Conservation (phyloP, 345 rosid species). For the Citrus unshiu region DNA sequence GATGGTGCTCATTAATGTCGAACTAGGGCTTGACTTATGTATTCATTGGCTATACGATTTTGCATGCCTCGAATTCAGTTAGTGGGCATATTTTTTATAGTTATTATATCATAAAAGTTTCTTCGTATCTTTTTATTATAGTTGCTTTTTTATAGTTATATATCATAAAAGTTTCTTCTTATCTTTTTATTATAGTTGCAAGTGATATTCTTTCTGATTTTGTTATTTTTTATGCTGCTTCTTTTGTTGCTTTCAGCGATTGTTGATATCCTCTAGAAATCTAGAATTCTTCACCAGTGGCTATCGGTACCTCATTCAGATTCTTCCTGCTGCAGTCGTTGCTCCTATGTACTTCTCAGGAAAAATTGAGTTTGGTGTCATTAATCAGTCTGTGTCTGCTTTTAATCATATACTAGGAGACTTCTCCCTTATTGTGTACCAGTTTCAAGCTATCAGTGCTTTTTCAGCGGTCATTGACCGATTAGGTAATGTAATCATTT, state of each 20-base stretch:
- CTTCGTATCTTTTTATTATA: background rate
- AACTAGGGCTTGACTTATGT: background rate
- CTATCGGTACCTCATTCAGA: slow-evolving; percentile 92
- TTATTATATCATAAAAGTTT: background rate
- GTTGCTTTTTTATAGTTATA: background rate
- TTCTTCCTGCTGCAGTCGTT: slow-evolving; percentile 95
- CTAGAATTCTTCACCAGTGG: slow-evolving; percentile 95
- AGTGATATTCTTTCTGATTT: slow-evolving; percentile 10
- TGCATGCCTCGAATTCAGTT: background rate
- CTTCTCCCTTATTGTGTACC: slow-evolving; percentile 86
- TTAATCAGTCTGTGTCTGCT: slow-evolving; percentile 95
- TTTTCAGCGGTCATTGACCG: slow-evolving; percentile 98
- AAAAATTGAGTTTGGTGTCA: slow-evolving; percentile 97
- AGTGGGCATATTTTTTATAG: background rate
- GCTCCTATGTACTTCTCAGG: slow-evolving; percentile 99
- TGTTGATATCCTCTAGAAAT: slow-evolving; percentile 92
- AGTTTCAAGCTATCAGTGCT: slow-evolving; percentile 94
- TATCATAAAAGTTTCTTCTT: background rate
- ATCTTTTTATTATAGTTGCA: background rate
- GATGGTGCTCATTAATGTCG: background rate
- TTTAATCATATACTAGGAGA: slow-evolving; percentile 96
- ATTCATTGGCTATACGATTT: background rate
- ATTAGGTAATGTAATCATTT: slow-evolving; percentile 52
- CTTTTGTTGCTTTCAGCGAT: slow-evolving; percentile 46
- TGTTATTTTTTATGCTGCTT: slow-evolving; percentile 8